phyloP scores from a whole-genome alignment of 495 filamentous ascomycete genomes.

The Halenospora varia region DNA sequence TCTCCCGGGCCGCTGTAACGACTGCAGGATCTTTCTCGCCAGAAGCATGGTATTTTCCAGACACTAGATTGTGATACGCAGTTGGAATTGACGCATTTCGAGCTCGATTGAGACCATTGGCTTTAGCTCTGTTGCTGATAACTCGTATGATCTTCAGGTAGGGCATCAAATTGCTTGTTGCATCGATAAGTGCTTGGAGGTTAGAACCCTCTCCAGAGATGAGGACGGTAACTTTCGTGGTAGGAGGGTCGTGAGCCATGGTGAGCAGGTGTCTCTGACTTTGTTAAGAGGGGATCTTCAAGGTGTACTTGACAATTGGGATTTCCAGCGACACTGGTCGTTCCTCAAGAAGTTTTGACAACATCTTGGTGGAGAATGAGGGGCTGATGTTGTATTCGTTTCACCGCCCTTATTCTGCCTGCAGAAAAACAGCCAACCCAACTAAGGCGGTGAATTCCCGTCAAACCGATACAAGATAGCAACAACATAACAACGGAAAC shows the following conservation, averaged over 20 bases:
- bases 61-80: slow-evolving; percentile 81
- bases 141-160: slow-evolving; percentile 66
- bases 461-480: too few species aligned
- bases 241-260: slow-evolving; percentile 12
- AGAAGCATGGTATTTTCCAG: slow-evolving; percentile 47
- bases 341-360: too few species aligned
- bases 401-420: too few species aligned
- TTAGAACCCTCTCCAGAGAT: slow-evolving; percentile 84
- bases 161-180: slow-evolving; percentile 51
- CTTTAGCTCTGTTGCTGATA: slow-evolving; percentile 76
- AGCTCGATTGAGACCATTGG: slow-evolving; percentile 75
- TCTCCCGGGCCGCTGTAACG: slow-evolving; percentile 56
- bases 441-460: too few species aligned
- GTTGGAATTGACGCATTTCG: slow-evolving; percentile 67
- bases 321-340: too few species aligned
- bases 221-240: slow-evolving; percentile 22
- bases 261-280: too few species aligned
- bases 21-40: slow-evolving; percentile 48
- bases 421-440: too few species aligned
- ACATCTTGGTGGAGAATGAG: too few species aligned
- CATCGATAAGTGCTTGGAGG: slow-evolving; percentile 86
- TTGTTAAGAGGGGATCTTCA: too few species aligned
- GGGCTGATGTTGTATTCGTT: too few species aligned
- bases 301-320: too few species aligned
- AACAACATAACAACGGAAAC: too few species aligned